Evolutionary conservation across 2,329 filamentous ascomycete species (phyloP).

Genomic region (Phialophora chinensis): DNA sequence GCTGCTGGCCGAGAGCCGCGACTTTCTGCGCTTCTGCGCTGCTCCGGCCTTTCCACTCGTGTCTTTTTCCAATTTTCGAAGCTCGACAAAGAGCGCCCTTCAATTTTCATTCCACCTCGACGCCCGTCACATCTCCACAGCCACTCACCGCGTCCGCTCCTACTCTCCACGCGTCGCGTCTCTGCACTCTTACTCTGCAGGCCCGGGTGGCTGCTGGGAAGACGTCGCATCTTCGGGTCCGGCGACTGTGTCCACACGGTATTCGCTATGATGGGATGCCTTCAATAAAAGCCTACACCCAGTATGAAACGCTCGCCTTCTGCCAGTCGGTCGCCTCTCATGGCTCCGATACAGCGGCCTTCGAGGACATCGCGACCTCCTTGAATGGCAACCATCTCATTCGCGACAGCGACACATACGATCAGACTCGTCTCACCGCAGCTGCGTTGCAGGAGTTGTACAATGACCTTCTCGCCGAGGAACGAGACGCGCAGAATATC

Average conservation of each 20-base stretch:
- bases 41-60: background rate
- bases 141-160: slow-evolving; percentile 22
- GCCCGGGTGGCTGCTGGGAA: background rate
- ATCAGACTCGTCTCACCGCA: slow-evolving; percentile 74
- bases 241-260: slow-evolving; percentile 22
- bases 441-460: slow-evolving; percentile 82
- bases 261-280: slow-evolving; percentile 57
- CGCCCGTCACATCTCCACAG: slow-evolving; percentile 43
- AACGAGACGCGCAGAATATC: slow-evolving; percentile 50
- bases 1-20: background rate
- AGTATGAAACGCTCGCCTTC: slow-evolving; percentile 83
- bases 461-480: slow-evolving; percentile 75
- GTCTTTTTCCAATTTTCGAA: slow-evolving; percentile 22
- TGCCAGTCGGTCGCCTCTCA: slow-evolving; percentile 78
- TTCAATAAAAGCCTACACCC: slow-evolving; percentile 72
- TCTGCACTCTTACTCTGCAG: background rate
- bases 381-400: slow-evolving; percentile 77
- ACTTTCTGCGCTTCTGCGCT: background rate
- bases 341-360: slow-evolving; percentile 69
- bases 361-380: slow-evolving; percentile 73
- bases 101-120: slow-evolving; percentile 27
- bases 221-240: slow-evolving; percentile 7
- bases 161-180: slow-evolving; percentile 27
- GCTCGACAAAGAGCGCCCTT: slow-evolving; percentile 1
- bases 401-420: slow-evolving; percentile 71